Evolutionary conservation across 345 rosid genomes (phyloP).

Genomic region (Draba incana): DNA sequence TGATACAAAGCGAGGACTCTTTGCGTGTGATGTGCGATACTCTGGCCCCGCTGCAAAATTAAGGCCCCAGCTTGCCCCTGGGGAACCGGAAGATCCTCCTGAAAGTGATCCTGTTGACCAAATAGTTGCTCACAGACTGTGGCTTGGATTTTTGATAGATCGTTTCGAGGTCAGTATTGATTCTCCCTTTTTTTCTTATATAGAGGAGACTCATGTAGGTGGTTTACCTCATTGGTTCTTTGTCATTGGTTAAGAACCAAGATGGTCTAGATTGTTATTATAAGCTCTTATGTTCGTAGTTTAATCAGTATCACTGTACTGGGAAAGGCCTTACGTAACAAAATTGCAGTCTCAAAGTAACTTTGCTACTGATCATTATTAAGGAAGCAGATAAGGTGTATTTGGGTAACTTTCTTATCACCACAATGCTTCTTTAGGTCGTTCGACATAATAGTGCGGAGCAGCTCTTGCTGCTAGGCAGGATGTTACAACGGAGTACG

Average conservation of each 20-base stretch:
- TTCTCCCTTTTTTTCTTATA: constrained; percentile 16
- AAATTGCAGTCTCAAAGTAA: constrained; percentile 21
- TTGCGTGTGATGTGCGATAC: constrained; percentile 81
- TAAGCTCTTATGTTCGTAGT: constrained; percentile 19
- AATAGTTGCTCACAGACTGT: constrained; percentile 92
- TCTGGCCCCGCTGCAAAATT: constrained; percentile 94
- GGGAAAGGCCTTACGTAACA: constrained; percentile 21
- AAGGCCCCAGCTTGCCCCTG: constrained; percentile 94
- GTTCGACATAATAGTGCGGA: constrained; percentile 88
- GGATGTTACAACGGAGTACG: constrained; percentile 89
- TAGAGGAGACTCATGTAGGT: constrained; percentile 7
- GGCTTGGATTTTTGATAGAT: constrained; percentile 96
- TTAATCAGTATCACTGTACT: constrained; percentile 31
- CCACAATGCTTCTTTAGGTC: constrained; percentile 55
- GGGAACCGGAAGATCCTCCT: constrained; percentile 81
- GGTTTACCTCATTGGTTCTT: constrained; percentile 18
- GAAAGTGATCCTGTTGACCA: constrained; percentile 85
- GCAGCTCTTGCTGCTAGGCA: constrained; percentile 94
- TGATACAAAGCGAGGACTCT: constrained; percentile 93
- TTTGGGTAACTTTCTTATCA: constrained; percentile 30
- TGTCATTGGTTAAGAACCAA: constrained; percentile 15
- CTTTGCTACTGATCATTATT: constrained; percentile 23
- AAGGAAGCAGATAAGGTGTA: constrained; percentile 3
- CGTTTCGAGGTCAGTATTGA: constrained; percentile 84
- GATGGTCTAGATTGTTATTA: constrained; percentile 13